Evolutionary conservation across 139 green algal species (phyloP), one percentile per base, ranked within the genome.

Genomic region (Chlamydomonas schloesseri): DNA sequence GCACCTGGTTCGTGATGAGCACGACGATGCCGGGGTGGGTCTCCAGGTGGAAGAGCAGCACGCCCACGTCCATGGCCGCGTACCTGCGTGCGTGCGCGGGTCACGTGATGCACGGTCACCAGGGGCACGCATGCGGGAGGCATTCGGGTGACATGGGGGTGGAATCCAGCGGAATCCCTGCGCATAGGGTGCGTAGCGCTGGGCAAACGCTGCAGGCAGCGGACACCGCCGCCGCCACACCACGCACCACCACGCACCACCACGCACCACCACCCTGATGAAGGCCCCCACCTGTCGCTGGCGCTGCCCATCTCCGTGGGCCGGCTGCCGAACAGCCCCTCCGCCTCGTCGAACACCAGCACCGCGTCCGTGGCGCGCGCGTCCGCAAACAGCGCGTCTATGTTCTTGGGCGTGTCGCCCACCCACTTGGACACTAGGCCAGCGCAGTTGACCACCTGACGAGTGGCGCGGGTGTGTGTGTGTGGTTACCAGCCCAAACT

Each of bases 331-430:
- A 81, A 81, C 73, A 81, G 73, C 53, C 73, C 73, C 73, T 81
- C 73, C 50, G 73, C 73, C 73, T 81, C 73, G n/a, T 81, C 73
- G 31, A 81, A 81, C 15, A 81, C 73, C 10, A 81, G 73, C 11
- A 81, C 73, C 2, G 73, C 73, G 57, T 81, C 73, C 50, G 69
- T 55, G 13, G 73, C 73, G n/a, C 53, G 53, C 9, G 73, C 73
- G 53, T 81, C 73, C 33, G 73, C 73, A 36, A 81, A 81, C n/a
- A 81, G 73, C 53, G 73, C 73, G 57, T 81, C 73, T 55, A 81
- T 81, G 73, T 81, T 81, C 50, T 81, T 81, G 73, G 73, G 73
- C n/a, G 73, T 81, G 73, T 81, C 73, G 50, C 73, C 73, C n/a
- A 81, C 73, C 73, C 73, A 81, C 53, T 81, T 81, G 73, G 73